phyloP scores from a whole-genome alignment of 345 rosid genomes.

The Erysimum cheiranthoides region DNA sequence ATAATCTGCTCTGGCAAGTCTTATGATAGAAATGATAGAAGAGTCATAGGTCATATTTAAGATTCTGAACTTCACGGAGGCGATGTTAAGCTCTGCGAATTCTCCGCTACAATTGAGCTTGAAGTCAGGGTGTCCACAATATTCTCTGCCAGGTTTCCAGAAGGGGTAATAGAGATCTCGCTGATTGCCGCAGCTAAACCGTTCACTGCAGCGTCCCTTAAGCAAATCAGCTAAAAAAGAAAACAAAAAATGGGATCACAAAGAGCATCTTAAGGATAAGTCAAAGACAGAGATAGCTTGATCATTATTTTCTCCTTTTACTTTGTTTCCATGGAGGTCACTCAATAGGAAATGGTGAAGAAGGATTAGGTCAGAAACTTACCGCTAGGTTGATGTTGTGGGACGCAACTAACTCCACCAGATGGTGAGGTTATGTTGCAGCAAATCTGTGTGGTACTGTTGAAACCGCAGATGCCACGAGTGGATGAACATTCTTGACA shows the following conservation, averaged over 20 bases:
- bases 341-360: too few relatives aligned
- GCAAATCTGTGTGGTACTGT: not conserved
- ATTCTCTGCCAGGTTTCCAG: not conserved
- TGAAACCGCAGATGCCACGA: slow-evolving; percentile 28
- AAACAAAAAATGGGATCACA: not conserved
- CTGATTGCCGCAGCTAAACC: not conserved
- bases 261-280: not conserved
- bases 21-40: slow-evolving; percentile 10
- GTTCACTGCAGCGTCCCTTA: slow-evolving; percentile 10
- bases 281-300: not conserved
- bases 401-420: not conserved
- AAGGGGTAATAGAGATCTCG: not conserved
- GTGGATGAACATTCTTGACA: slow-evolving; percentile 29
- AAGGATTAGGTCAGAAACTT: slow-evolving; percentile 8
- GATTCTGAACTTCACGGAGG: not conserved
- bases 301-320: not conserved
- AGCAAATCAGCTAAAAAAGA: not conserved
- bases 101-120: not conserved
- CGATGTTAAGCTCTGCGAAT: not conserved
- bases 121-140: not conserved
- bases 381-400: slow-evolving; percentile 12
- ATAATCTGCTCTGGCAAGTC: not conserved
- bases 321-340: not conserved
- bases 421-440: slow-evolving; percentile 12
- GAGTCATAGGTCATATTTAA: not conserved